These are phyloP conservation scores for Neodidymelliopsis sp. DNA, from an alignment of 2,329 filamentous ascomycete species.

Conservation along the genomic window DNA sequence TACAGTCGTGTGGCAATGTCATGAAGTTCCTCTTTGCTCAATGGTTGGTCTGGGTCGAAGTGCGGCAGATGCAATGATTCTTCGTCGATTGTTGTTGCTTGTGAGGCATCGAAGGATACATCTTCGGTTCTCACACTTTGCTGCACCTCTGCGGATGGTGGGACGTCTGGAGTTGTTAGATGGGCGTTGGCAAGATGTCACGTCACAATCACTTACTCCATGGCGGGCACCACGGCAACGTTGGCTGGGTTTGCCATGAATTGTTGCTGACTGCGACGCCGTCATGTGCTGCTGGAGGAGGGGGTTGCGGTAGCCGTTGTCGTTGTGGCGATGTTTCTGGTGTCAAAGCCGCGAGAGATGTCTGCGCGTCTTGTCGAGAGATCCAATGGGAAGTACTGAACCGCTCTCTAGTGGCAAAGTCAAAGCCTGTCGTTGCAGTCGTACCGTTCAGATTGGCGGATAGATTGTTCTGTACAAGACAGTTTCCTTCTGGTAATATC, in stretches of 20 bases:
- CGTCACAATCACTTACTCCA: neutral
- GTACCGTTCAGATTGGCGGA: too few relatives aligned
- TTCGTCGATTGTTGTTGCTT: slow-evolving; percentile 18
- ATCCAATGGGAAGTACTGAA: neutral
- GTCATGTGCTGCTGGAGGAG: neutral
- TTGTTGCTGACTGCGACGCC: neutral
- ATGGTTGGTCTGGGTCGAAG: neutral
- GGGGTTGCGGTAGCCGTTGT: neutral
- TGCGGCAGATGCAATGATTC: neutral
- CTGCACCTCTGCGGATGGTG: neutral
- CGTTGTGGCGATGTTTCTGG: neutral
- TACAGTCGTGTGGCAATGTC: slow-evolving; percentile 24
- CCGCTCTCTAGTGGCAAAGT: too few relatives aligned
- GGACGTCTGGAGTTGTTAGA: neutral
- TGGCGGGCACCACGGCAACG: neutral
- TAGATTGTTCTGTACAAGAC: too few relatives aligned
- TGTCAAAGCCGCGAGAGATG: neutral
- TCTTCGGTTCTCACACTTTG: neutral
- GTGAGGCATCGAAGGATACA: slow-evolving; percentile 1
- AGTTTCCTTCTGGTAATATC: neutral
- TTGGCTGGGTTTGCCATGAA: slow-evolving; percentile 11
- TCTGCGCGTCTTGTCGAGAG: neutral
- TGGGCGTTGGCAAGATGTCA: neutral
- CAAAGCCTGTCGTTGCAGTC: too few relatives aligned
- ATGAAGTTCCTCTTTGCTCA: slow-evolving; percentile 9